Evolutionary conservation across 2,329 filamentous ascomycete genomes (phyloP), one percentile per base, ranked within the genome.

Genomic region (Nothophaeocryptopus gaeumannii): DNA sequence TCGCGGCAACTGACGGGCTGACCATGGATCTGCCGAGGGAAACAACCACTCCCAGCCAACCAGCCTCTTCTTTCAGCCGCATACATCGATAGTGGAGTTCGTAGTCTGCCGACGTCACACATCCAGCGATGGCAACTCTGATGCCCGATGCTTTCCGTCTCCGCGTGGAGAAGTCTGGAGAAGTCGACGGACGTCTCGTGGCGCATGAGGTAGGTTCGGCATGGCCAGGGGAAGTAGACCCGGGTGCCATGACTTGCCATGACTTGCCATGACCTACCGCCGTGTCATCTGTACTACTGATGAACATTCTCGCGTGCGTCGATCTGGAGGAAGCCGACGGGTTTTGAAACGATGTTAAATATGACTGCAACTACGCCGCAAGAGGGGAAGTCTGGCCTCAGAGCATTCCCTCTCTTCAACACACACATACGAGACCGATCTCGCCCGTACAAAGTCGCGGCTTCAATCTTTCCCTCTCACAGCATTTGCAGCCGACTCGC

Each of bases 331-430:
- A 26, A 7, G 20, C 20, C 20, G 20, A 26, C 20, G 20, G 20
- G 20, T 4, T 26, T 26, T 26, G 20, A 26, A 7, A 26, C 20
- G 39, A 44, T 35, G 45, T 53, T 53, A 53, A 53, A 53, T 52
- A 52, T 35, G 41, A 31, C 39, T 13, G 13, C 36, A 12, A 12
- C 11, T 40, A 14, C 45, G 14, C 20, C 43, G 15, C 46, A 36
- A 30, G 46, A 26, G 20, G 20, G 20, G 20, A 26, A 26, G 36
- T 42, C 32, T 32, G 26, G 30, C 26, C 32, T 34, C 37, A 40
- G 29, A 26, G 29, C 16, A 47, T 30, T 32, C 4, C 36, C 29
- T 16, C 31, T 42, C 48, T 8, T 43, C 26, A n/a, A 15, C 14
- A 14, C 30, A 26, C 7, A 26, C 20, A 26, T 26, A 26, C 20